A percentile compares a stretch with the other conserved stretches of the same genome.
phyloP scores from a whole-genome alignment of 2,329 filamentous ascomycete species.

The Madurella fahalii region DNA sequence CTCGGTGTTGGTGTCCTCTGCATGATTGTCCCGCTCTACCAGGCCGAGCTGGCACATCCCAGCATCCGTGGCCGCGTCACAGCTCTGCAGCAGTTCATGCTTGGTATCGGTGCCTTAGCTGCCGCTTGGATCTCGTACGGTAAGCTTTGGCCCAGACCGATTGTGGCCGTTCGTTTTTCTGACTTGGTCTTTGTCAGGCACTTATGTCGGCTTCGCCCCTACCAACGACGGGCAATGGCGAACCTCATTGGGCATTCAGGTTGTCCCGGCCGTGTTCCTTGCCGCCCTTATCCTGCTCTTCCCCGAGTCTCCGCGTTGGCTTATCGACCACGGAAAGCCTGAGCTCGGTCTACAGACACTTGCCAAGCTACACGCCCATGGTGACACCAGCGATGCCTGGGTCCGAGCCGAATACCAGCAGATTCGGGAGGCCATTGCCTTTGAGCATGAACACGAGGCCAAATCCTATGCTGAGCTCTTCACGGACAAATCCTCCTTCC shows the following conservation, averaged over 20 bases:
- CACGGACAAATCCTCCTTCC: constrained; percentile 61
- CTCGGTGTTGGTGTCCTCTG: constrained; percentile 49
- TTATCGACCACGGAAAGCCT: constrained; percentile 61
- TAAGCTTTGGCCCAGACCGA: constrained; percentile 11
- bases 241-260: constrained; percentile 46
- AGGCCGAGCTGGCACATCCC: constrained; percentile 75
- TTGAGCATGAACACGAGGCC: constrained; percentile 64
- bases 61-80: constrained; percentile 72
- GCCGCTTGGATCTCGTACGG: constrained; percentile 73
- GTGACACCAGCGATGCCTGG: constrained; percentile 62
- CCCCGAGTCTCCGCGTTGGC: constrained; percentile 70
- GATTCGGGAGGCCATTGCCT: constrained; percentile 59
- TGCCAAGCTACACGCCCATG: constrained; percentile 65
- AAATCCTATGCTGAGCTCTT: constrained; percentile 41
- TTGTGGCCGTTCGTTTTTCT: background rate
- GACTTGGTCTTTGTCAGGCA: background rate
- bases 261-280: constrained; percentile 61
- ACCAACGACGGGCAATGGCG: constrained; percentile 42
- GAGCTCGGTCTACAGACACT: constrained; percentile 64
- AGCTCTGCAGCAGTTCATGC: constrained; percentile 76
- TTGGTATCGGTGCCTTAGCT: constrained; percentile 68
- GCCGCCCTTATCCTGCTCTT: constrained; percentile 64
- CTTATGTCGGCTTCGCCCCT: constrained; percentile 30
- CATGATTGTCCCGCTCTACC: constrained; percentile 59
- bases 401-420: constrained; percentile 68